A percentile compares a stretch with the other conserved stretches of the same genome.
Conservation (phyloP, 805 yeast species). For the Candida montana region DNA sequence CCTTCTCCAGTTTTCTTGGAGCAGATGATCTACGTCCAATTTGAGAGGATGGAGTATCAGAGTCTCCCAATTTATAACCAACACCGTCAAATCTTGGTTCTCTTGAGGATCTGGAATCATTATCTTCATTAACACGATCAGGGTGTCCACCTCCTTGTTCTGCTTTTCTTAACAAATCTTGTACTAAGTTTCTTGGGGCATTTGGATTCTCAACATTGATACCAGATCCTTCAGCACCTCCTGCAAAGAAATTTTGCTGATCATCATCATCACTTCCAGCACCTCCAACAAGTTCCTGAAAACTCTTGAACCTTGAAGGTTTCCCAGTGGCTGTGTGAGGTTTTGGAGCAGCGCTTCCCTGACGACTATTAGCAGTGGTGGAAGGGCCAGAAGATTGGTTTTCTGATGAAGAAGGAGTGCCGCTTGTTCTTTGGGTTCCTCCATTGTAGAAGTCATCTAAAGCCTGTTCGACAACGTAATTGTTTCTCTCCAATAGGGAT, state of each 20-base stretch:
- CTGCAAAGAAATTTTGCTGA: constrained; percentile 58
- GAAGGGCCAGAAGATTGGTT: constrained; percentile 1
- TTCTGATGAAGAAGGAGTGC: not conserved
- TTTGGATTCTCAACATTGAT: constrained; percentile 73
- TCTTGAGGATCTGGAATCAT: constrained; percentile 29
- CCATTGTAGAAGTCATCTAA: constrained; percentile 29
- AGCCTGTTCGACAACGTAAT: constrained; percentile 28
- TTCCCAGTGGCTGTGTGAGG: constrained; percentile 11
- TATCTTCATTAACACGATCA: constrained; percentile 26
- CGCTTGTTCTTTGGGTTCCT: constrained; percentile 13
- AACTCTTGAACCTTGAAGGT: constrained; percentile 32
- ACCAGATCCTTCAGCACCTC: constrained; percentile 68
- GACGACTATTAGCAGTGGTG: not conserved
- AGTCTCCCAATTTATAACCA: constrained; percentile 37
- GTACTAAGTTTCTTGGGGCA: constrained; percentile 39
- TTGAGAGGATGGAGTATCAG: constrained; percentile 27
- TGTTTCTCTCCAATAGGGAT: constrained; percentile 20
- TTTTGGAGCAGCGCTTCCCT: constrained; percentile 1
- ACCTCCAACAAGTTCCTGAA: constrained; percentile 33
- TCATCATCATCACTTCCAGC: constrained; percentile 47
- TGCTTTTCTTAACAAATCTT: constrained; percentile 61
- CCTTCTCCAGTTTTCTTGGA: constrained; percentile 39
- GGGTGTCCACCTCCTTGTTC: constrained; percentile 50
- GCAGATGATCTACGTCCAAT: constrained; percentile 32
- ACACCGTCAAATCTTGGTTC: constrained; percentile 28